Evolutionary conservation across 73 alveolate genomes (phyloP).

Genomic region (Paramecium sexaurelia): DNA sequence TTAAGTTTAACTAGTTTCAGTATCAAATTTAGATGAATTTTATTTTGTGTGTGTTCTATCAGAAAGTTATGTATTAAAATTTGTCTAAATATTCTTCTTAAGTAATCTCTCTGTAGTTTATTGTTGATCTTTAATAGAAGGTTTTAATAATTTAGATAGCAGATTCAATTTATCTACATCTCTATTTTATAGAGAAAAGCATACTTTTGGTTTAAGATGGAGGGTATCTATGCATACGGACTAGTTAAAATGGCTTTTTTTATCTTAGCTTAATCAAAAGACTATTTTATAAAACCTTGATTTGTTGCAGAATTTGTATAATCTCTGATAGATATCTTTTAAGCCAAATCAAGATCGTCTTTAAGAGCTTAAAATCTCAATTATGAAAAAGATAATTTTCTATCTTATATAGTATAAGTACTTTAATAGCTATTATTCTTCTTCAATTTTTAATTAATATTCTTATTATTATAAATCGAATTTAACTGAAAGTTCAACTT

Average conservation of each 20-base stretch:
- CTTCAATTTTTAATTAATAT: background rate
- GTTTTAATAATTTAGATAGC: background rate
- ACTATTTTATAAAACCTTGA: background rate
- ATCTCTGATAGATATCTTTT: background rate
- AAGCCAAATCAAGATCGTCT: background rate
- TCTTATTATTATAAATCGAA: background rate
- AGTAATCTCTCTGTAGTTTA: background rate
- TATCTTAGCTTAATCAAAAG: background rate
- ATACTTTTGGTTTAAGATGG: background rate
- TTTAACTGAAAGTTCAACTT: background rate
- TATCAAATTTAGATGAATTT: background rate
- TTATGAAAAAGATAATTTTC: background rate
- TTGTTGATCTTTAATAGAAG: background rate
- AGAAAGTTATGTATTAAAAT: background rate
- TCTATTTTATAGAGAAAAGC: background rate
- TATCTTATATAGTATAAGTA: background rate
- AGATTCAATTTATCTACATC: background rate
- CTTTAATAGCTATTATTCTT: conserved; percentile 1
- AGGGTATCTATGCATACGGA: conserved; percentile 18
- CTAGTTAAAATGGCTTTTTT: background rate
- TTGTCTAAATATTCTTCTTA: background rate
- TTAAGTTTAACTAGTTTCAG: background rate
- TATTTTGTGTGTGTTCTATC: background rate
- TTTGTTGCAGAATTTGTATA: background rate
- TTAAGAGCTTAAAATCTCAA: background rate